phyloP scores from a whole-genome alignment of 2,329 filamentous ascomycete genomes.

The Aquanectria penicillioides region DNA sequence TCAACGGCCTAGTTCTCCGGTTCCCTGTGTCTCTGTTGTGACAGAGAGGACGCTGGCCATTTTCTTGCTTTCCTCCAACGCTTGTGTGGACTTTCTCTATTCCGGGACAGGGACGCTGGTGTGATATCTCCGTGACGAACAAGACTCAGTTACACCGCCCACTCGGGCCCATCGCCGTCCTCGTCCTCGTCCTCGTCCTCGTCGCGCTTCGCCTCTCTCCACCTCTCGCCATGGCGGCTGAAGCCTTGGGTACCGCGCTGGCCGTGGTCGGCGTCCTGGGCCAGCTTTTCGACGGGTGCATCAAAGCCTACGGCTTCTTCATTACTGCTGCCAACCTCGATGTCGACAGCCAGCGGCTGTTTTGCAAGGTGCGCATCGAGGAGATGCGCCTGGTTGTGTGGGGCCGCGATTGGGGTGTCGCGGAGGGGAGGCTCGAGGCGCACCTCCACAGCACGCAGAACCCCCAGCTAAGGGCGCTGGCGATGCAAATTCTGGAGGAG shows the following conservation, averaged over 20 bases:
- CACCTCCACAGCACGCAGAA: constrained; percentile 51
- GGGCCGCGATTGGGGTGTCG: constrained; percentile 59
- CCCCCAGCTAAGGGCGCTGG: constrained; percentile 51
- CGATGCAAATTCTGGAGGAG: constrained; percentile 54
- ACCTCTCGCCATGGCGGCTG: constrained; percentile 44
- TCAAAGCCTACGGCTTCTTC: constrained; percentile 58
- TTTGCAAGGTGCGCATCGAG: constrained; percentile 61
- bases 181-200: constrained; percentile 69
- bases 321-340: constrained; percentile 54
- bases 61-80: neutral
- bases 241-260: constrained; percentile 54
- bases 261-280: constrained; percentile 57
- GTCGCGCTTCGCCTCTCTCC: neutral
- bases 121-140: neutral
- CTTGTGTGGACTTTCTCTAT: neutral
- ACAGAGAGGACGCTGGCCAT: neutral
- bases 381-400: constrained; percentile 60
- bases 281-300: constrained; percentile 58
- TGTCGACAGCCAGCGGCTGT: constrained; percentile 53
- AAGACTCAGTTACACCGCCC: constrained; percentile 46
- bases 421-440: constrained; percentile 55
- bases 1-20: neutral
- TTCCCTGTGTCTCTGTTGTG: no score
- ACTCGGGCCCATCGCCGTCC: constrained; percentile 76
- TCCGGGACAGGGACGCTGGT: no score